These are phyloP conservation scores for Gloeopeniophorella convolvens DNA, from an alignment of 768 basidiomycete species.

Conservation along the genomic window DNA sequence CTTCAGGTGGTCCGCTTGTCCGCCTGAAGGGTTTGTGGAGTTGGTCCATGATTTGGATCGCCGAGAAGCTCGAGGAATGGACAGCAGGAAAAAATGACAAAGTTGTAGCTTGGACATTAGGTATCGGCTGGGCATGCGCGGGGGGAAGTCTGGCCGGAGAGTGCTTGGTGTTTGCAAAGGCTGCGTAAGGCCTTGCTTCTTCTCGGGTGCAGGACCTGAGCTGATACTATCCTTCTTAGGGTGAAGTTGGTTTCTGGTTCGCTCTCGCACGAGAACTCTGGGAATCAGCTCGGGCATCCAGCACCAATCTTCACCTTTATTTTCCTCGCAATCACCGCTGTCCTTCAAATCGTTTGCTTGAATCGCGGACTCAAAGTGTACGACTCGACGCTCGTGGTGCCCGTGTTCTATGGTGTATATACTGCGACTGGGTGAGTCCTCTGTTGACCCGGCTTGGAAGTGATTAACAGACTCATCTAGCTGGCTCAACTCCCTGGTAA, in stretches of 20 bases:
- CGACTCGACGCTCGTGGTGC: conserved; percentile 87
- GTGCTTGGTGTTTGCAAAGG: conserved; percentile 80
- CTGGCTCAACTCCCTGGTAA: conserved; percentile 53
- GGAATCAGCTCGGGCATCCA: conserved; percentile 81
- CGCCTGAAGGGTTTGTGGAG: conserved; percentile 38
- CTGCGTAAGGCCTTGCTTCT: conserved; percentile 42
- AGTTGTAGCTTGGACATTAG: conserved; percentile 83
- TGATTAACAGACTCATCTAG: conserved; percentile 25
- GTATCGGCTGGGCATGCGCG: conserved; percentile 90
- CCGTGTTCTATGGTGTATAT: conserved; percentile 91
- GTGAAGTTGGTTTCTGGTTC: conserved; percentile 75
- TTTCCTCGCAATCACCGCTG: conserved; percentile 59
- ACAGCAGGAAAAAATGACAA: conserved; percentile 77
- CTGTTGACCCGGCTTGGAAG: background rate
- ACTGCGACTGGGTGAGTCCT: conserved; percentile 65
- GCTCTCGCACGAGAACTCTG: conserved; percentile 71
- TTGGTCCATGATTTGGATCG: conserved; percentile 44
- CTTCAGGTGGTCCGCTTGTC: conserved; percentile 25
- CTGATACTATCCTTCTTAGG: conserved; percentile 31
- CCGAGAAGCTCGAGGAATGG: conserved; percentile 64
- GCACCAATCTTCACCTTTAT: conserved; percentile 69
- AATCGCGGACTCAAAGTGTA: conserved; percentile 88
- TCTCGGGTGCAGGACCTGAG: background rate
- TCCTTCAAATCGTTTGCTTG: conserved; percentile 86
- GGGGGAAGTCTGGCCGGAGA: conserved; percentile 89